A percentile compares a stretch with the other conserved stretches of the same genome.
These are phyloP conservation scores for Aquanectria penicillioides DNA, from an alignment of 2,329 filamentous ascomycete species.

Conservation along the genomic window DNA sequence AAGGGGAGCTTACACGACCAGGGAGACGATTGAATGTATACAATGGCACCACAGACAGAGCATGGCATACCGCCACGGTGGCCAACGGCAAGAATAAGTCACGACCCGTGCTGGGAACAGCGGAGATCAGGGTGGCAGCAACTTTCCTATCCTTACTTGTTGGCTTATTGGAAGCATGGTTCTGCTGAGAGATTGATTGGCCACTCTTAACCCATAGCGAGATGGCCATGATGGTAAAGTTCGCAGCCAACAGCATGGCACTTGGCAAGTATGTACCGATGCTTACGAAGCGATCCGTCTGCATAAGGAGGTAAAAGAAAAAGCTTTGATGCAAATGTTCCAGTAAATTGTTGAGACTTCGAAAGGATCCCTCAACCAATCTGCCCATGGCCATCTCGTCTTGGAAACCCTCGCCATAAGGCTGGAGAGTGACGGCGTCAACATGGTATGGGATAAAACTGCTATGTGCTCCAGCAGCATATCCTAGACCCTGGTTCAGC, in stretches of 20 bases:
- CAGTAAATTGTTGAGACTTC: slow-evolving; percentile 94
- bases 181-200: slow-evolving; percentile 49
- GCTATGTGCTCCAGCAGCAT: slow-evolving; percentile 90
- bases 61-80: slow-evolving; percentile 77
- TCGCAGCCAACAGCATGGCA: slow-evolving; percentile 95
- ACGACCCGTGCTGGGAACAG: slow-evolving; percentile 60
- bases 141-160: slow-evolving; percentile 39
- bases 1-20: slow-evolving; percentile 64
- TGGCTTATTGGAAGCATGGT: slow-evolving; percentile 23
- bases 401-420: slow-evolving; percentile 91
- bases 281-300: slow-evolving; percentile 91
- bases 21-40: slow-evolving; percentile 85
- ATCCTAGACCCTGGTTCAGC: slow-evolving; percentile 89
- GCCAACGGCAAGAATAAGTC: slow-evolving; percentile 78
- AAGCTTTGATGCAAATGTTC: slow-evolving; percentile 99
- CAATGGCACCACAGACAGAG: slow-evolving; percentile 81
- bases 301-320: slow-evolving; percentile 97
- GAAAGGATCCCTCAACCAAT: slow-evolving; percentile 88
- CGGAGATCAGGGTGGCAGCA: slow-evolving; percentile 43
- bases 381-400: slow-evolving; percentile 97
- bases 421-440: slow-evolving; percentile 92
- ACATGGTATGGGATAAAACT: slow-evolving; percentile 98
- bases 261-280: slow-evolving; percentile 97
- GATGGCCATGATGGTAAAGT: slow-evolving; percentile 96
- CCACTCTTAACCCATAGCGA: slow-evolving; percentile 94